phyloP scores from a whole-genome alignment of 1,284 basidiomycete species.

The Wolfiporia cocos region DNA sequence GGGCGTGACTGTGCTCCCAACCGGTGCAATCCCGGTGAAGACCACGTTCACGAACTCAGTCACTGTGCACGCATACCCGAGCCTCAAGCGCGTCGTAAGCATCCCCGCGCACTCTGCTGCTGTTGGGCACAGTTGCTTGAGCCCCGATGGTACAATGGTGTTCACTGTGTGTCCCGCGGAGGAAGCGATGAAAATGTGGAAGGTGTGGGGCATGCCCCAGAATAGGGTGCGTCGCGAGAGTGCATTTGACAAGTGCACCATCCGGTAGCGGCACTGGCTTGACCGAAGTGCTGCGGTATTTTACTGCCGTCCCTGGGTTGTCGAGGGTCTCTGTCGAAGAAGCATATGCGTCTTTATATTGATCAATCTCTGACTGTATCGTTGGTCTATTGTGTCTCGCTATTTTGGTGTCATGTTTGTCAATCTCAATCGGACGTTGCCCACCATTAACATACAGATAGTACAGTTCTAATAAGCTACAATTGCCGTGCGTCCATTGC shows the following conservation, averaged over 20 bases:
- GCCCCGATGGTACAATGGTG: constrained; percentile 30
- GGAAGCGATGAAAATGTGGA: constrained; percentile 39
- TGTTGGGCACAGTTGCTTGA: constrained; percentile 30
- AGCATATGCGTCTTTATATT: too few relatives aligned
- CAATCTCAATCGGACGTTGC: too few relatives aligned
- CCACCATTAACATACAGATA: too few relatives aligned
- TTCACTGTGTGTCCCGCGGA: constrained; percentile 33
- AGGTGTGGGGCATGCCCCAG: constrained; percentile 28
- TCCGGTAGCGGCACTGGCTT: too few relatives aligned
- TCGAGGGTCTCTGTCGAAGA: too few relatives aligned
- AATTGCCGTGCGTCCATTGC: too few relatives aligned
- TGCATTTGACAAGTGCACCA: constrained; percentile 22
- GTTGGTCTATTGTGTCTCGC: too few relatives aligned
- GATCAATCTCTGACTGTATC: too few relatives aligned
- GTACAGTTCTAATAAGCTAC: too few relatives aligned
- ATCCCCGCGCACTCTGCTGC: constrained; percentile 29
- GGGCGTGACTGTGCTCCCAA: not conserved
- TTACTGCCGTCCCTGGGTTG: too few relatives aligned
- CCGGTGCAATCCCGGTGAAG: constrained; percentile 8
- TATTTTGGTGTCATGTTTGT: too few relatives aligned
- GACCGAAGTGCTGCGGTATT: too few relatives aligned
- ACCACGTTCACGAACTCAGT: constrained; percentile 42
- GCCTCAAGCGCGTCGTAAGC: constrained; percentile 26
- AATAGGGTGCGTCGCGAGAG: constrained; percentile 21
- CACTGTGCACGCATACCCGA: constrained; percentile 41